phyloP scores from a whole-genome alignment of 305 asterid genomes.

The Andrographis paniculata region DNA sequence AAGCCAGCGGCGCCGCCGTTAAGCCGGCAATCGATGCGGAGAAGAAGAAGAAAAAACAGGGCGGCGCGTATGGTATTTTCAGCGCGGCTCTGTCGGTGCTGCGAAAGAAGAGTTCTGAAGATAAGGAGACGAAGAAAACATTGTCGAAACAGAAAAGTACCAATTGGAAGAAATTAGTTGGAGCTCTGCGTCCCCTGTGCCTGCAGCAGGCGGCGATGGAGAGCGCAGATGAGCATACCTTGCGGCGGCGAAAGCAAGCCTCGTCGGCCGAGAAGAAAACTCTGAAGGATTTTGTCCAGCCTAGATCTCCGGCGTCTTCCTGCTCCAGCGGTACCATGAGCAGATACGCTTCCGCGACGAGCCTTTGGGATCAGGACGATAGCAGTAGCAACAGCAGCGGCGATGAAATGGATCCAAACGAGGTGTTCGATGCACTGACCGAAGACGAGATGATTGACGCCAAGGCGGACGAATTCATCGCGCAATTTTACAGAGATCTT shows the following conservation, averaged over 20 bases:
- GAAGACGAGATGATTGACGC: conserved; percentile 76
- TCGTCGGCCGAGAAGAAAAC: neutral
- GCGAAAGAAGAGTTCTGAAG: conserved; percentile 23
- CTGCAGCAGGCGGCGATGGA: conserved; percentile 30
- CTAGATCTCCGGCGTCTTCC: conserved; percentile 24
- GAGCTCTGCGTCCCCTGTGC: conserved; percentile 66
- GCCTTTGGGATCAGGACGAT: conserved; percentile 48
- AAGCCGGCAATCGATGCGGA: conserved; percentile 10
- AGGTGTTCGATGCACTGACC: conserved; percentile 49
- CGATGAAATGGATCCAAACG: conserved; percentile 49
- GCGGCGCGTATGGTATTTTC: conserved; percentile 37
- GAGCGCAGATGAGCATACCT: conserved; percentile 7
- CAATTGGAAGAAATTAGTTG: conserved; percentile 57
- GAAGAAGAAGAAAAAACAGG: conserved; percentile 25
- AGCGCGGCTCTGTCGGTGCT: conserved; percentile 34
- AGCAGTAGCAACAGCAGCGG: no score
- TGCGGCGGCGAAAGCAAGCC: conserved; percentile 5
- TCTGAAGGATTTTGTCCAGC: no score
- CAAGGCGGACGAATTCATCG: conserved; percentile 75
- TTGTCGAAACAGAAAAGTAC: conserved; percentile 7
- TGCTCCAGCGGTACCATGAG: conserved; percentile 34
- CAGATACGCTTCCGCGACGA: conserved; percentile 61
- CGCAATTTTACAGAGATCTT: conserved; percentile 60
- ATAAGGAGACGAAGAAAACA: no score
- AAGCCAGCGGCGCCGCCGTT: conserved; percentile 7